Evolutionary conservation across 257 asterid species (phyloP).

Genomic region (Solanum bulbocastanum): DNA sequence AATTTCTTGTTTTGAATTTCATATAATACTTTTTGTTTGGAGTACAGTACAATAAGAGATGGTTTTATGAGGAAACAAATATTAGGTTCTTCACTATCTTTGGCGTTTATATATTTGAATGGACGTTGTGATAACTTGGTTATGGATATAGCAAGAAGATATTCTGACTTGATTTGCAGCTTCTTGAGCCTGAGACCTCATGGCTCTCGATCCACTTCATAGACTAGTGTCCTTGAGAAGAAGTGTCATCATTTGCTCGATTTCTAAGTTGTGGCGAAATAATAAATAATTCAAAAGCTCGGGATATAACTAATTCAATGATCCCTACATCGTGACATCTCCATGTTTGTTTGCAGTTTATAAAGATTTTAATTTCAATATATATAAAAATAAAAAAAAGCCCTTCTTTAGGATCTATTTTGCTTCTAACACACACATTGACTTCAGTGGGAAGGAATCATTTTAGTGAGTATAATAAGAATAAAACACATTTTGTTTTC

Average conservation of each 20-base stretch:
- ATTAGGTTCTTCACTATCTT: neutral
- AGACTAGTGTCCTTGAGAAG: too few relatives aligned
- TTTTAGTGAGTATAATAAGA: neutral
- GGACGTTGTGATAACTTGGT: neutral
- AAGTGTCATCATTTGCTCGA: neutral
- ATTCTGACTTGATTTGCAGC: neutral
- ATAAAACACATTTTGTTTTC: neutral
- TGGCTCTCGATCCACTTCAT: too few relatives aligned
- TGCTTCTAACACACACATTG: neutral
- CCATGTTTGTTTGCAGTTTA: too few relatives aligned
- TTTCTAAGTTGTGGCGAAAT: neutral
- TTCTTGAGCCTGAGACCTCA: too few relatives aligned
- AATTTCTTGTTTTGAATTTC: neutral
- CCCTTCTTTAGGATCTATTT: neutral
- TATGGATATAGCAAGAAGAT: neutral
- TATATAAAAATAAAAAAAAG: neutral
- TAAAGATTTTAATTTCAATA: too few relatives aligned
- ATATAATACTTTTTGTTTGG: neutral
- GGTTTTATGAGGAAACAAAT: neutral
- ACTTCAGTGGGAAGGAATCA: neutral
- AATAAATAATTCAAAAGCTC: too few relatives aligned
- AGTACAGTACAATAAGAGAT: neutral
- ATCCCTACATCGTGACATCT: too few relatives aligned
- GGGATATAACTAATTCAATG: neutral
- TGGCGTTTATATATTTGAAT: neutral